phyloP scores from a whole-genome alignment of 306 rosid genomes.

The Castanospermum australe region DNA sequence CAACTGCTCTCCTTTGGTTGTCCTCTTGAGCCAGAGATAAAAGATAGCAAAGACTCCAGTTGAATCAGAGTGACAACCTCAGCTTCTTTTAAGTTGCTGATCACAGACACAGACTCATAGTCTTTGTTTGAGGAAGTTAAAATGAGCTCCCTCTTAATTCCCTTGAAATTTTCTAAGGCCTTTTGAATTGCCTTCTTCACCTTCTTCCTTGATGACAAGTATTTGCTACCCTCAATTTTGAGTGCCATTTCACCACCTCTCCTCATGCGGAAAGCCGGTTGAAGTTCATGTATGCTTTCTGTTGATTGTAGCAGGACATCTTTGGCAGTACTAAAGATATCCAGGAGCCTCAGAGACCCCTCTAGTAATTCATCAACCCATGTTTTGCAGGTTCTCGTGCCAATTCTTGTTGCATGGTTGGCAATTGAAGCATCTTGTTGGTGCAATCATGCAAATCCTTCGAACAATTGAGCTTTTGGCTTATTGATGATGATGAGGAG shows the following conservation, averaged over 20 bases:
- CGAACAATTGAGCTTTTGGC: neutral
- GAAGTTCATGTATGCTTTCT: conserved; percentile 1
- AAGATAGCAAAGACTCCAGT: conserved; percentile 12
- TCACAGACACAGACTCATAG: neutral
- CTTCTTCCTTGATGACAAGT: conserved; percentile 15
- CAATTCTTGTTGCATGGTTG: neutral
- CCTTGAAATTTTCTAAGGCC: neutral
- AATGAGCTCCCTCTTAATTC: neutral
- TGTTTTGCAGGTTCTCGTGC: neutral
- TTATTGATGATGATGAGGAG: neutral
- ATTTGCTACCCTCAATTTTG: neutral
- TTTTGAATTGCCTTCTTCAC: conserved; percentile 2
- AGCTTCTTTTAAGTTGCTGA: conserved; percentile 16
- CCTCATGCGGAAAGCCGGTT: conserved; percentile 1
- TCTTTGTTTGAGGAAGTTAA: neutral
- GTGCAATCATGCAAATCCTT: conserved; percentile 13
- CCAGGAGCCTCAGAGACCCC: conserved; percentile 12
- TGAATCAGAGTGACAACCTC: neutral
- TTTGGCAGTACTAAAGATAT: neutral
- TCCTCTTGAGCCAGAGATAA: neutral
- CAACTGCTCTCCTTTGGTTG: conserved; percentile 16
- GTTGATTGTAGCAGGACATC: conserved; percentile 2
- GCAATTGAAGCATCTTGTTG: neutral
- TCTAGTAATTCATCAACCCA: conserved; percentile 3
- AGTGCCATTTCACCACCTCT: neutral